A percentile compares a stretch with the other conserved stretches of the same genome.
Evolutionary conservation across 768 basidiomycete species (phyloP).

Genomic region (Amanita polypyramis): DNA sequence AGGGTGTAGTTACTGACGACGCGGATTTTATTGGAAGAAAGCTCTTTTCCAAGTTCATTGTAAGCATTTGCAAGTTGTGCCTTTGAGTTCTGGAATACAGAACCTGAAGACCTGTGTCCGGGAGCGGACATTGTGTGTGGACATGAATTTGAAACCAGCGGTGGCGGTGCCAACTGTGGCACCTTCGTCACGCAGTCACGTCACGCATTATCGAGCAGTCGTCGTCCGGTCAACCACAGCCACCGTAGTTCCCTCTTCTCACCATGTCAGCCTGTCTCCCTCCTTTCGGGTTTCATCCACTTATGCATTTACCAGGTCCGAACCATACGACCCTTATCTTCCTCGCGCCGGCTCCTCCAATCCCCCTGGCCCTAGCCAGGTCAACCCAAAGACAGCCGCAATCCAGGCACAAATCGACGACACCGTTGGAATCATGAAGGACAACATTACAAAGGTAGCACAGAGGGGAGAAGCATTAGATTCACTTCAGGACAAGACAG

Average conservation of each 20-base stretch:
- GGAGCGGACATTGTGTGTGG: slow-evolving; percentile 35
- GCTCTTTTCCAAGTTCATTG: slow-evolving; percentile 93
- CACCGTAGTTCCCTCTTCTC: slow-evolving; percentile 1
- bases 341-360: slow-evolving; percentile 70
- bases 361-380: slow-evolving; percentile 36
- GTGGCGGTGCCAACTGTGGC: background rate
- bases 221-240: background rate
- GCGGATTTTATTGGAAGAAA: slow-evolving; percentile 81
- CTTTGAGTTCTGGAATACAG: slow-evolving; percentile 66
- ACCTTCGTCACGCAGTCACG: background rate
- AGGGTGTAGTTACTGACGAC: slow-evolving; percentile 94
- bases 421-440: slow-evolving; percentile 95
- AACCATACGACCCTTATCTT: slow-evolving; percentile 98
- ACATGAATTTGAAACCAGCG: slow-evolving; percentile 19
- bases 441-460: slow-evolving; percentile 93
- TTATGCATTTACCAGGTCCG: slow-evolving; percentile 51
- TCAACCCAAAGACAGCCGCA: slow-evolving; percentile 81
- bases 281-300: background rate
- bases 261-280: slow-evolving; percentile 10
- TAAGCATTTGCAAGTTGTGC: slow-evolving; percentile 91
- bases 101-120: slow-evolving; percentile 51
- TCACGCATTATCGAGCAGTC: background rate
- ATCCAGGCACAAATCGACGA: slow-evolving; percentile 97
- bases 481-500: slow-evolving; percentile 95
- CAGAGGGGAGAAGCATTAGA: slow-evolving; percentile 93